Percentiles rank a stretch among this genome's conserved stretches.
phyloP scores from a whole-genome alignment of 345 rosid species.

The Eucalyptus pauciflora region DNA sequence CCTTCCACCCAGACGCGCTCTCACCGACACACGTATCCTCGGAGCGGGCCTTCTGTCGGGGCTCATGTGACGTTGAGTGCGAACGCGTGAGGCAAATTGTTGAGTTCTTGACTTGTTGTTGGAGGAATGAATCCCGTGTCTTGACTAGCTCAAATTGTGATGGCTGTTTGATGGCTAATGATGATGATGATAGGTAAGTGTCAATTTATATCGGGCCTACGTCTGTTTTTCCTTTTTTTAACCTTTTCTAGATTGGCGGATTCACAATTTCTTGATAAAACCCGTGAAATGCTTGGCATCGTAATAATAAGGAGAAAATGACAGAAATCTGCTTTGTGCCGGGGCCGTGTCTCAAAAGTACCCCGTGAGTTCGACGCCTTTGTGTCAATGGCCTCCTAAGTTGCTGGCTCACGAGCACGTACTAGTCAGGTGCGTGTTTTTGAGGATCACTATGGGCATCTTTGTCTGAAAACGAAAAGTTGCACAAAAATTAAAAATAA shows the following conservation, averaged over 20 bases:
- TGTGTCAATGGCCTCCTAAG: not conserved
- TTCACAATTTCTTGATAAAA: not conserved
- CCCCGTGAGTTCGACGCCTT: not conserved
- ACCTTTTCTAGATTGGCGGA: not conserved
- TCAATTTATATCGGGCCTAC: not conserved
- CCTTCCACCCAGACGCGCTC: not conserved
- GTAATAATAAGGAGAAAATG: not conserved
- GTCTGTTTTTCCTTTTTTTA: not conserved
- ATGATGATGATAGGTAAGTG: not conserved
- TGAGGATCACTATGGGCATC: not conserved
- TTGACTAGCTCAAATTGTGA: not conserved
- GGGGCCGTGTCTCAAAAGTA: not conserved
- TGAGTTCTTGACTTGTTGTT: not conserved
- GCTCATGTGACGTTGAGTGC: not conserved
- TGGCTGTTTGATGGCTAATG: not conserved
- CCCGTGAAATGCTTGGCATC: not conserved
- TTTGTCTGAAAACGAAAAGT: not conserved
- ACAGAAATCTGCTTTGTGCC: not conserved
- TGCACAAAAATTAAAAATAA: not conserved
- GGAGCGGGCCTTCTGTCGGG: not conserved
- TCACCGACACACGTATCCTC: not conserved
- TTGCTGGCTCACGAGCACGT: not conserved
- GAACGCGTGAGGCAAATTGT: not conserved
- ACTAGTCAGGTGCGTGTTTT: not conserved
- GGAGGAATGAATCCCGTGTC: not conserved